Conservation (phyloP, 116 monocot genomes). For the Iris pallida region DNA sequence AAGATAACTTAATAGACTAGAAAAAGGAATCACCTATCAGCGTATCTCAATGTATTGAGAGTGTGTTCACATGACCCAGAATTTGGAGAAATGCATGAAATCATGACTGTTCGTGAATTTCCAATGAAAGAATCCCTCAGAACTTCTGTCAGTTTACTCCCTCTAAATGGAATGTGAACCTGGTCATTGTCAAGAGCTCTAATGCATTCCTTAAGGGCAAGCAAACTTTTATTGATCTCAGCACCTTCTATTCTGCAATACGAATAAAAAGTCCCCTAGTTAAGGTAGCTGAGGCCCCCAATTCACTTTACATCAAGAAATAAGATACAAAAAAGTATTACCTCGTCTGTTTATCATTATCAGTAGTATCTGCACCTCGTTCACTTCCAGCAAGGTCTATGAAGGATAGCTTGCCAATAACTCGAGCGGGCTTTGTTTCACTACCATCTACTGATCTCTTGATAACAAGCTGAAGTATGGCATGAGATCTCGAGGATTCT, state of each 20-base stretch:
- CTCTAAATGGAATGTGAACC: constrained; percentile 96
- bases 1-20: too few relatives aligned
- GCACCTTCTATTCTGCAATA: constrained; percentile 96
- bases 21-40: constrained; percentile 66
- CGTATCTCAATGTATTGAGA: constrained; percentile 94
- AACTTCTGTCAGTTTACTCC: constrained; percentile 98
- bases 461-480: constrained; percentile 98
- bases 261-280: constrained; percentile 3
- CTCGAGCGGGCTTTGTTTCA: constrained; percentile 70
- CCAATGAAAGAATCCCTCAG: constrained; percentile 94
- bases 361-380: constrained; percentile 98
- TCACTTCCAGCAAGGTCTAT: constrained; percentile 99
- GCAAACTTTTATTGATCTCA: constrained; percentile 99
- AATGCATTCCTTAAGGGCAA: constrained; percentile 97
- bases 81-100: constrained; percentile 96
- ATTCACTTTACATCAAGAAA: too few relatives aligned
- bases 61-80: constrained; percentile 98
- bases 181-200: constrained; percentile 97
- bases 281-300: not conserved
- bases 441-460: constrained; percentile 67
- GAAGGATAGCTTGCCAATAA: constrained; percentile 89
- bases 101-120: constrained; percentile 96
- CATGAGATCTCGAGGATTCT: constrained; percentile 99
- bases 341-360: constrained; percentile 99
- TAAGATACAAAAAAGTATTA: constrained; percentile 1